Base-by-base conservation (phyloP, 2,329 filamentous ascomycete species). In the Leptographium radiaticola region DNA sequence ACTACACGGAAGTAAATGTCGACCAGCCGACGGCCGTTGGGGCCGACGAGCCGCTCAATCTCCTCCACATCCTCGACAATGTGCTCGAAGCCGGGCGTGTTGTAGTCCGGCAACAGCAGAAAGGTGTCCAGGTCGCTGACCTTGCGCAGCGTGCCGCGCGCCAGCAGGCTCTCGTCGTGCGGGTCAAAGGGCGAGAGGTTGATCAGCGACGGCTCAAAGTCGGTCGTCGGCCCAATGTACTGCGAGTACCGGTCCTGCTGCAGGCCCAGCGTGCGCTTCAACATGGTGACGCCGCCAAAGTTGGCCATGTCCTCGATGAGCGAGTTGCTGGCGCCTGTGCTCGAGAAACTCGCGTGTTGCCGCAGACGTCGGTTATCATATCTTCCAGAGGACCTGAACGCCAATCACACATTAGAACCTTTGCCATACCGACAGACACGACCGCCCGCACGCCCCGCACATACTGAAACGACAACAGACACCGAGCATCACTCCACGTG, bases 171-270 rank as follows among this genome's bases (percentile, higher is more conserved):
- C 70, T 91, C 87, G 71, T 90, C 86, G 65, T 86, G 84, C 34
- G 83, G 83, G 68, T 91, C 86, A 66, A 90, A 90, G 7, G 82
- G 76, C 25, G 86, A 89, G 25, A 91, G 75, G 61, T 87, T 86
- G 68, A 91, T 87, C 53, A 93, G 75, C n/a, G 84, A 84, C 16
- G 86, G 85, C 65, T 93, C 87, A 64, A 90, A 88, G 62, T 89
- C 86, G 51, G 87, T 89, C 51, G 86, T 91, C 55, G 85, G 80
- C 31, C 87, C 87, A 61, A 93, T 87, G 64, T 91, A 88, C 68
- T 88, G 85, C 69, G 86, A 89, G 66, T 86, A 89, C 57, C 86
- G 81, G 66, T 88, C 84, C 63, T 80, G 74, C 65, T 91, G 87
- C 60, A 93, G 75, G 56, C 87, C 87, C 55, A 93, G 72, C 16